Conservation (phyloP, 169 alveolate genomes). For the Amoebophrya sp. region DNA sequence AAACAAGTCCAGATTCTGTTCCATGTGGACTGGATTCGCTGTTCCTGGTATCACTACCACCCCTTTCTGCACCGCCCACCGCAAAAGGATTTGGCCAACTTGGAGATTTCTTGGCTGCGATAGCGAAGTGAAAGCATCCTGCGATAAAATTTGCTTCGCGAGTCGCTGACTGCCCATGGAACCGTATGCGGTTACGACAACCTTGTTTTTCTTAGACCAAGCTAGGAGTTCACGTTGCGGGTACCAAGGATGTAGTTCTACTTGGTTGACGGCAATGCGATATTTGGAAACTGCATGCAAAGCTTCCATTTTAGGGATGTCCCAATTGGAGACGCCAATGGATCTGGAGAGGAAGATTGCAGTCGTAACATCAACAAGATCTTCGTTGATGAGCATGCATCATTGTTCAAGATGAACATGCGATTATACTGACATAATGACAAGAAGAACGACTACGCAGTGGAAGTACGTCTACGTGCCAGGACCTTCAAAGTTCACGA, state of each 20-base stretch:
- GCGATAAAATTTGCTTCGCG: background rate
- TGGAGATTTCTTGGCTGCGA: background rate
- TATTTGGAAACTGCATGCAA: background rate
- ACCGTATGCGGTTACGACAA: background rate
- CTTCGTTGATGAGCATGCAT: too few relatives aligned
- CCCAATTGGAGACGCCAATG: background rate
- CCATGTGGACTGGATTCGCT: background rate
- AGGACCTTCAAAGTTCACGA: too few relatives aligned
- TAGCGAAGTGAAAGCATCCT: background rate
- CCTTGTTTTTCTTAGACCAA: background rate
- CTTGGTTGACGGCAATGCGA: background rate
- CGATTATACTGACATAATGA: too few relatives aligned
- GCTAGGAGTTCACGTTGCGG: background rate
- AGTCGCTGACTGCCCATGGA: background rate
- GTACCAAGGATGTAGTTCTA: background rate
- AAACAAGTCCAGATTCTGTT: background rate
- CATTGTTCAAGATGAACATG: too few relatives aligned
- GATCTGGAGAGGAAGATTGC: background rate
- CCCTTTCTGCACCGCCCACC: background rate
- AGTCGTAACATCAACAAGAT: too few relatives aligned
- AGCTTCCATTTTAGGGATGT: background rate
- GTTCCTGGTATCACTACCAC: background rate
- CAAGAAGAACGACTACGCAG: too few relatives aligned
- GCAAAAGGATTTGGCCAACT: background rate
- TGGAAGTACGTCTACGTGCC: too few relatives aligned